phyloP scores from a whole-genome alignment of 306 rosid species.

The Glycine soja region DNA sequence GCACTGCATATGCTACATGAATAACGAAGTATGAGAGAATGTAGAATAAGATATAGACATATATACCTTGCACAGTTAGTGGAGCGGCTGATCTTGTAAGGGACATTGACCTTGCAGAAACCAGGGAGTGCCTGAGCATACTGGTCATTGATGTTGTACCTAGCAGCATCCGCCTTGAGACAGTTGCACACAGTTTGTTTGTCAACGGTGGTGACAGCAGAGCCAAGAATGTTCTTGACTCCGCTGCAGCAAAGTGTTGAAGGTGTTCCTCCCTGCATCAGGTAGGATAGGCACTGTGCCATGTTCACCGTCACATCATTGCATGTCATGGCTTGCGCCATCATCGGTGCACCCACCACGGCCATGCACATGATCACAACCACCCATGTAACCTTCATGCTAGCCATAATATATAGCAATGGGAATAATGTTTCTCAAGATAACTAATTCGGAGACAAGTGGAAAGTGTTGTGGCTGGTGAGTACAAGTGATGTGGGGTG shows the following conservation, averaged over 20 bases:
- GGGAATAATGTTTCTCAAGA: neutral
- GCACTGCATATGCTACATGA: no score
- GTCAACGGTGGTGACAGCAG: conserved; percentile 32
- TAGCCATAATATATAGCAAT: neutral
- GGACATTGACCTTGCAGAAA: conserved; percentile 49
- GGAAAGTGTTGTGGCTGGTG: neutral
- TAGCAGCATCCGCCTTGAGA: no score
- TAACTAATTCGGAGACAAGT: neutral
- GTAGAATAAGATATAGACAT: no score
- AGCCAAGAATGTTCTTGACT: neutral
- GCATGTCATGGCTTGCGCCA: conserved; percentile 49
- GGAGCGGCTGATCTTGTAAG: conserved; percentile 58
- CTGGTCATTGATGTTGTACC: conserved; percentile 9
- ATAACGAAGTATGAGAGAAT: no score
- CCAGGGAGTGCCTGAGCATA: conserved; percentile 51
- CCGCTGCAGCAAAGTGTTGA: conserved; percentile 46
- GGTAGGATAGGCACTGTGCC: conserved; percentile 3
- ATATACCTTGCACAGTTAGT: conserved; percentile 49
- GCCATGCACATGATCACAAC: conserved; percentile 41
- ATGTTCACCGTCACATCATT: neutral
- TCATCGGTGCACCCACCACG: conserved; percentile 34
- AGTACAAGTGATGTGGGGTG: no score
- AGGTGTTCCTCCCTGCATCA: neutral
- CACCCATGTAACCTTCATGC: conserved; percentile 43
- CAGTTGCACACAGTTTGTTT: no score